Evolutionary conservation across 116 monocot genomes (phyloP).

Genomic region (Dioscorea cayenensis): DNA sequence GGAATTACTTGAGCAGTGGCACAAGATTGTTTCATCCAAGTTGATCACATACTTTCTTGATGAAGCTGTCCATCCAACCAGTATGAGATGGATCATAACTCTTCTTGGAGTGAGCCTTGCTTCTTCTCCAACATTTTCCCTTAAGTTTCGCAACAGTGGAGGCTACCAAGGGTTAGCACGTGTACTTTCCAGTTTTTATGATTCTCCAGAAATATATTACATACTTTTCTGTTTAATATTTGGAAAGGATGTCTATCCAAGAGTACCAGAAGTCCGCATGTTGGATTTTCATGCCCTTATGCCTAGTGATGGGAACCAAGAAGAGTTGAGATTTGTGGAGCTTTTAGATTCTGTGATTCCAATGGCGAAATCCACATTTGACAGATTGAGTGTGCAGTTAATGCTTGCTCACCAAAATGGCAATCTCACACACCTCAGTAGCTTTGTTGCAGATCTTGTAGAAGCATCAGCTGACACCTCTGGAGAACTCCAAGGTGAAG

Average conservation of each 20-base stretch:
- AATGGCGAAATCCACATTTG: constrained; percentile 96
- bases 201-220: constrained; percentile 99
- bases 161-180: constrained; percentile 74
- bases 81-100: constrained; percentile 99
- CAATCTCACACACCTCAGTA: constrained; percentile 60
- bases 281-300: constrained; percentile 93
- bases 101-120: constrained; percentile 92
- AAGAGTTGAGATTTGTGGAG: constrained; percentile 87
- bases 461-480: constrained; percentile 57
- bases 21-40: constrained; percentile 97
- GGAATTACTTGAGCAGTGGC: constrained; percentile 97
- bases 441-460: constrained; percentile 69
- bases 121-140: constrained; percentile 82
- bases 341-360: constrained; percentile 83
- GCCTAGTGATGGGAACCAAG: constrained; percentile 83
- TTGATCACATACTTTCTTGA: constrained; percentile 96
- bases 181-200: constrained; percentile 90
- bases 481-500: constrained; percentile 96
- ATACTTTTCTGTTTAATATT: constrained; percentile 93
- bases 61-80: constrained; percentile 98
- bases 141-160: constrained; percentile 75
- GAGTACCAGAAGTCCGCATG: constrained; percentile 97
- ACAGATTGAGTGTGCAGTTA: constrained; percentile 71
- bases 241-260: constrained; percentile 91
- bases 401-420: constrained; percentile 76